Evolutionary conservation across 192 early-diverging fungal genomes (phyloP).

Genomic region (Oehlia diaphana): DNA sequence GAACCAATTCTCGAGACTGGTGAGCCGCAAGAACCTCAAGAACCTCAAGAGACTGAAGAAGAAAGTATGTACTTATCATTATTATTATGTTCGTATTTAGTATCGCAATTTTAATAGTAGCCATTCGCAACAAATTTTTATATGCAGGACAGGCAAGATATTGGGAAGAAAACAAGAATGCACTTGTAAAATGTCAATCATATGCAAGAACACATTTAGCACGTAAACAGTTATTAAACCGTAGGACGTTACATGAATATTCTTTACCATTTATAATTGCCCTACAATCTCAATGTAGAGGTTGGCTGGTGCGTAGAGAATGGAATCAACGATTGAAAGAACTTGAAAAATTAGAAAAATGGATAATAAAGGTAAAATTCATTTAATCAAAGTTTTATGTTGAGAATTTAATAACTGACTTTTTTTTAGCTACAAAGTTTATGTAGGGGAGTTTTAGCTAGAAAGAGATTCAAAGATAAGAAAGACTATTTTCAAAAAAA

Average conservation of each 20-base stretch:
- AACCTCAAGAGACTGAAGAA: constrained; percentile 37
- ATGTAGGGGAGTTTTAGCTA: constrained; percentile 55
- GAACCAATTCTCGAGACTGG: constrained; percentile 30
- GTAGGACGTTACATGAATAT: constrained; percentile 32
- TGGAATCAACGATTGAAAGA: constrained; percentile 16
- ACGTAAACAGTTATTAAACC: constrained; percentile 38
- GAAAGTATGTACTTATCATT: constrained; percentile 19
- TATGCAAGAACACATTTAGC: constrained; percentile 43
- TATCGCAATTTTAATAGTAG: background rate
- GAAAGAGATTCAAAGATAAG: constrained; percentile 54
- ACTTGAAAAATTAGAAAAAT: constrained; percentile 20
- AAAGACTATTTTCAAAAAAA: constrained; percentile 62
- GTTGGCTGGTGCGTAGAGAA: constrained; percentile 18
- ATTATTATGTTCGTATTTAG: background rate
- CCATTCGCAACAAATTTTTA: constrained; percentile 14
- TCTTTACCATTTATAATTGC: constrained; percentile 16
- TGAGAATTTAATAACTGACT: background rate
- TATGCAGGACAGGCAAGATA: constrained; percentile 35
- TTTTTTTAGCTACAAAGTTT: constrained; percentile 53
- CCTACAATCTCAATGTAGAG: constrained; percentile 20
- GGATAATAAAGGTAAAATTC: constrained; percentile 7
- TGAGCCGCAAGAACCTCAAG: constrained; percentile 46
- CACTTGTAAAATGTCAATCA: constrained; percentile 51
- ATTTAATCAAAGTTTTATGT: background rate
- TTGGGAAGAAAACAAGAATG: constrained; percentile 43